These are phyloP conservation scores for Rhododendron ferrugineum DNA, from an alignment of 148 eudicot genomes.

Conservation along the genomic window DNA sequence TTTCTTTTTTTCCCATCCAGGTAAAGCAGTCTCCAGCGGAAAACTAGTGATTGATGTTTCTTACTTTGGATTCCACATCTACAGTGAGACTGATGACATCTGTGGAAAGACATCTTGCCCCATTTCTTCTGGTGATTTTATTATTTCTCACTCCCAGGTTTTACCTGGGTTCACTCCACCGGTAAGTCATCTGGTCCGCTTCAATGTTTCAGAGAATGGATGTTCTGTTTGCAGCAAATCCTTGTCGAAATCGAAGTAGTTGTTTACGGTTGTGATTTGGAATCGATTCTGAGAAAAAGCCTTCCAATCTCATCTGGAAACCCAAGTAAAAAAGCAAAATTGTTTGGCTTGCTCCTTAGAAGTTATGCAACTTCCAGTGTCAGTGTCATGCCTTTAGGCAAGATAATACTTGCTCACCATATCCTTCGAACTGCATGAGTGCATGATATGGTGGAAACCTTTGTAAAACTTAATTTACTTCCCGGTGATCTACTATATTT, in stretches of 20 bases:
- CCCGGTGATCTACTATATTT: neutral
- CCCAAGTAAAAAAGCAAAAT: neutral
- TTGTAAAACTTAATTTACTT: neutral
- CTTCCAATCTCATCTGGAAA: neutral
- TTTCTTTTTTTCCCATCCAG: constrained; percentile 28
- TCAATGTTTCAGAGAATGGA: neutral
- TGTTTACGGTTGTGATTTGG: neutral
- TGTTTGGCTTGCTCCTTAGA: neutral
- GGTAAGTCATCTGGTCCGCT: constrained; percentile 41
- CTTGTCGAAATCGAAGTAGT: neutral
- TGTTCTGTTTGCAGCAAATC: neutral
- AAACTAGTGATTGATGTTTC: constrained; percentile 61
- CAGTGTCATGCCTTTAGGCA: neutral
- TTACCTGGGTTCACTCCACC: constrained; percentile 79
- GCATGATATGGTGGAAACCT: neutral
- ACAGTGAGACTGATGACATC: constrained; percentile 60
- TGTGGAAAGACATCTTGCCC: constrained; percentile 77
- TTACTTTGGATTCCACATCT: constrained; percentile 51
- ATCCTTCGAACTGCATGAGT: neutral
- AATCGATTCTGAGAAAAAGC: neutral
- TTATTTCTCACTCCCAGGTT: constrained; percentile 72
- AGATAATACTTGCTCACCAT: neutral
- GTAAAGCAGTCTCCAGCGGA: constrained; percentile 51
- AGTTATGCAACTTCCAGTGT: neutral
- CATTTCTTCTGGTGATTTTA: constrained; percentile 59